Conservation (phyloP, 345 rosid species). For the Corchorus olitorius region DNA sequence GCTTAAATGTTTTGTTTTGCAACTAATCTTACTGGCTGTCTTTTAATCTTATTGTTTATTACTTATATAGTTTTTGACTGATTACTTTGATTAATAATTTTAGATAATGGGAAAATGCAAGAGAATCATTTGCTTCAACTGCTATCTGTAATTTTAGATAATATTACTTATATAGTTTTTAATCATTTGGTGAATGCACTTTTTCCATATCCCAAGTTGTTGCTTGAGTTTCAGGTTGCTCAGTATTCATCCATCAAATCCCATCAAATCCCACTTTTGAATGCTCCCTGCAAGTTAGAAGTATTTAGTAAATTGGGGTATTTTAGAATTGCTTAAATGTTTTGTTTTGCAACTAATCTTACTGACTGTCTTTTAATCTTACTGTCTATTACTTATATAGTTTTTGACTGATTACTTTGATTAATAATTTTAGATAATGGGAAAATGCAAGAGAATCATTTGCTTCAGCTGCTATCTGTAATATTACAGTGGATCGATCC, state of each 20-base stretch:
- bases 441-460: conserved; percentile 78
- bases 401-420: conserved; percentile 36
- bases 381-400: too few relatives aligned
- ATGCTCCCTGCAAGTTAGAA: too few relatives aligned
- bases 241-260: conserved; percentile 1
- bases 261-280: background rate
- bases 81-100: conserved; percentile 44
- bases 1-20: too few relatives aligned
- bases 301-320: too few relatives aligned
- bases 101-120: conserved; percentile 71
- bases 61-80: conserved; percentile 26
- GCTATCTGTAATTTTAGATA: conserved; percentile 68
- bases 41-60: too few relatives aligned
- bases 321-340: too few relatives aligned
- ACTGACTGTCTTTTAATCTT: too few relatives aligned
- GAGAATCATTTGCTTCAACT: conserved; percentile 84
- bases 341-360: too few relatives aligned
- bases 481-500: conserved; percentile 90
- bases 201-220: background rate
- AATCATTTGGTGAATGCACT: conserved; percentile 3
- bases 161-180: too few relatives aligned
- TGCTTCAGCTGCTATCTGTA: conserved; percentile 82
- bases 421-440: conserved; percentile 61
- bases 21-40: too few relatives aligned
- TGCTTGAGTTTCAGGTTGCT: background rate